Conservation (phyloP, 2,329 filamentous ascomycete species). For the Emergomyces pasteurianus region DNA sequence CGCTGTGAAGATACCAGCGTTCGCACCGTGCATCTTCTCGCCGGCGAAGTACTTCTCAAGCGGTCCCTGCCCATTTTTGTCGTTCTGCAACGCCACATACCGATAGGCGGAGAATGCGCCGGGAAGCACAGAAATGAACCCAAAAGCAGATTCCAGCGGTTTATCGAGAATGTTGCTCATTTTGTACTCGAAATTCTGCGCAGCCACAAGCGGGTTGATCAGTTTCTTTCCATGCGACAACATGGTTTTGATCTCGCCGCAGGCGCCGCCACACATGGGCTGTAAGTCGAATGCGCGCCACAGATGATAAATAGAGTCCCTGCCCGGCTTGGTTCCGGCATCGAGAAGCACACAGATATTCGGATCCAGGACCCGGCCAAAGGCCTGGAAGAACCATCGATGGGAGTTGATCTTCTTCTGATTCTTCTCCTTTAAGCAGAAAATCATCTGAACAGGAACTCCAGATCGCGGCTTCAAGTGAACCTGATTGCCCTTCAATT, state of each 20-base stretch:
- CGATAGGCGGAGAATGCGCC: conserved; percentile 98
- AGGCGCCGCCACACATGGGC: conserved; percentile 93
- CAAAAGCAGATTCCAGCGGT: conserved; percentile 90
- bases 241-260: conserved; percentile 99
- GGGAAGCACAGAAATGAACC: conserved; percentile 91
- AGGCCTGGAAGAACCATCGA: conserved; percentile 97
- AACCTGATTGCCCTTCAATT: conserved; percentile 83
- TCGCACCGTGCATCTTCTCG: conserved; percentile 87
- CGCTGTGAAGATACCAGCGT: conserved; percentile 91
- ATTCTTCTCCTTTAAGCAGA: conserved; percentile 98
- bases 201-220: conserved; percentile 84
- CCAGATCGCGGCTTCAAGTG: conserved; percentile 67
- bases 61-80: conserved; percentile 85
- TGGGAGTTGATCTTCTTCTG: conserved; percentile 99
- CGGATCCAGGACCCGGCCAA: conserved; percentile 80
- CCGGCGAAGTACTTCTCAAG: conserved; percentile 95
- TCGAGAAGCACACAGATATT: conserved; percentile 96
- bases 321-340: conserved; percentile 87
- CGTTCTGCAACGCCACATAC: conserved; percentile 88
- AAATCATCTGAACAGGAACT: conserved; percentile 90
- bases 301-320: conserved; percentile 89
- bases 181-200: conserved; percentile 99
- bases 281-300: conserved; percentile 98
- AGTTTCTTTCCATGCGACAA: conserved; percentile 75
- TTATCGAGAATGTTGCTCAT: conserved; percentile 99